Evolutionary conservation across 768 basidiomycete species (phyloP).

Genomic region (Coprinellus aureogranulatus): DNA sequence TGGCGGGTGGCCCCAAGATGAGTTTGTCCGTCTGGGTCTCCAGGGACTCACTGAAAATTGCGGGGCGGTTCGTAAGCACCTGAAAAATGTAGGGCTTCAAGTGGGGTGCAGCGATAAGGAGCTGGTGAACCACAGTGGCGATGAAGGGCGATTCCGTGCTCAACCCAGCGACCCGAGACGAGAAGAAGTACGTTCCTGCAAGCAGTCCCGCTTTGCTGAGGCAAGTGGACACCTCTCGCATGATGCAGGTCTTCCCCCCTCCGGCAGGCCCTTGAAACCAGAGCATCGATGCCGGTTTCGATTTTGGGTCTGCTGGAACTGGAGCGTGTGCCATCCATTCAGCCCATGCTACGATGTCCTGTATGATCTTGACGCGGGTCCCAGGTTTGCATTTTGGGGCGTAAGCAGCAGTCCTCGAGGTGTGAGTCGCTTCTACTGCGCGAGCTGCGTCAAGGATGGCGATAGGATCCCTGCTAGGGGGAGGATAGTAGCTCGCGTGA

Average conservation of each 20-base stretch:
- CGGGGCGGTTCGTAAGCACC: neutral
- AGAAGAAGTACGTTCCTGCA: constrained; percentile 11
- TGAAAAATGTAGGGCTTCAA: neutral
- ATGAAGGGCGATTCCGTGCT: constrained; percentile 2
- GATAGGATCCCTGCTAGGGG: no score
- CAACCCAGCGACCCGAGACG: neutral
- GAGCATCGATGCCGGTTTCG: neutral
- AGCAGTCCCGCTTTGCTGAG: neutral
- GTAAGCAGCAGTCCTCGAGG: neutral
- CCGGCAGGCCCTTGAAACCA: constrained; percentile 11
- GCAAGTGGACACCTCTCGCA: neutral
- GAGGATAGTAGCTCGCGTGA: no score
- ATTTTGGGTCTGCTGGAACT: no score
- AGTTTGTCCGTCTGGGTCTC: constrained; percentile 2
- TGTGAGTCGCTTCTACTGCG: constrained; percentile 6
- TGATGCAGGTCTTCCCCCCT: constrained; percentile 10
- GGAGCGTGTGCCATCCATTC: no score
- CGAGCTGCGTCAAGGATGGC: neutral
- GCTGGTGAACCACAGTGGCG: constrained; percentile 6
- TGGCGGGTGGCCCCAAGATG: neutral
- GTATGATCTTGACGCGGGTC: neutral
- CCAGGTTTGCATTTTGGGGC: constrained; percentile 6
- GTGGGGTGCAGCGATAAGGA: neutral
- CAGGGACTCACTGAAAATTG: constrained; percentile 3
- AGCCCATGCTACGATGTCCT: constrained; percentile 1